These are phyloP conservation scores for Debaryomyces maramus DNA, from an alignment of 805 yeast genomes.

Conservation along the genomic window DNA sequence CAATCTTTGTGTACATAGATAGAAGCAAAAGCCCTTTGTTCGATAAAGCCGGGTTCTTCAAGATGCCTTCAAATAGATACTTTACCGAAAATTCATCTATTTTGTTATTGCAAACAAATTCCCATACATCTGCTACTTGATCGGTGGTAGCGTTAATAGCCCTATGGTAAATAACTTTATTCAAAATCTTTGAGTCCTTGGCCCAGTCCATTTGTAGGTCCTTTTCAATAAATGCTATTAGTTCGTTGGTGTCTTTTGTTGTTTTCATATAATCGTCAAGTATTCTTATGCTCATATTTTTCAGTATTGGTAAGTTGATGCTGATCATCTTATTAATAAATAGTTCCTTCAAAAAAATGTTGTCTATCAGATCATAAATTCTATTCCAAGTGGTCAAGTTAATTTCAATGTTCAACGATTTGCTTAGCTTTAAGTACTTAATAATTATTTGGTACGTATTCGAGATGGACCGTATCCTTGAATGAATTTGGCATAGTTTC, in stretches of 20 bases:
- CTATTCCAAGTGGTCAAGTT: slow-evolving; percentile 38
- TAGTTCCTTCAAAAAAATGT: slow-evolving; percentile 38
- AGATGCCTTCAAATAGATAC: slow-evolving; percentile 17
- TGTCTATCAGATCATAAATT: slow-evolving; percentile 37
- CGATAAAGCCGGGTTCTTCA: slow-evolving; percentile 7
- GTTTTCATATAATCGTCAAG: slow-evolving; percentile 36
- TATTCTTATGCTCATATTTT: slow-evolving; percentile 27
- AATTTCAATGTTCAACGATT: slow-evolving; percentile 23
- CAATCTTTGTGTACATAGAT: slow-evolving; percentile 4
- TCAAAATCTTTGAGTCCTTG: slow-evolving; percentile 25
- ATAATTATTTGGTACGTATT: slow-evolving; percentile 32
- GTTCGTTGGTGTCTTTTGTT: slow-evolving; percentile 25
- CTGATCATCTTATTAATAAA: slow-evolving; percentile 32
- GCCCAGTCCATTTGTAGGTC: slow-evolving; percentile 35
- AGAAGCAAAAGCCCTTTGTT: slow-evolving; percentile 5
- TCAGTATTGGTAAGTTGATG: slow-evolving; percentile 34
- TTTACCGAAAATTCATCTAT: slow-evolving; percentile 13
- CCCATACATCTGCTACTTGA: slow-evolving; percentile 3
- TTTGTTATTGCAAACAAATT: neutral
- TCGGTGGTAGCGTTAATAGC: slow-evolving; percentile 5
- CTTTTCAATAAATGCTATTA: slow-evolving; percentile 32
- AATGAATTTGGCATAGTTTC: slow-evolving; percentile 31
- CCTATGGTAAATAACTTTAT: slow-evolving; percentile 25
- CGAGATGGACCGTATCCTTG: slow-evolving; percentile 29
- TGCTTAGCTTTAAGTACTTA: slow-evolving; percentile 30